Evolutionary conservation across 2,329 filamentous ascomycete genomes (phyloP), one percentile per base, ranked within the genome.

Genomic region (Aspergillus calidoustus): DNA sequence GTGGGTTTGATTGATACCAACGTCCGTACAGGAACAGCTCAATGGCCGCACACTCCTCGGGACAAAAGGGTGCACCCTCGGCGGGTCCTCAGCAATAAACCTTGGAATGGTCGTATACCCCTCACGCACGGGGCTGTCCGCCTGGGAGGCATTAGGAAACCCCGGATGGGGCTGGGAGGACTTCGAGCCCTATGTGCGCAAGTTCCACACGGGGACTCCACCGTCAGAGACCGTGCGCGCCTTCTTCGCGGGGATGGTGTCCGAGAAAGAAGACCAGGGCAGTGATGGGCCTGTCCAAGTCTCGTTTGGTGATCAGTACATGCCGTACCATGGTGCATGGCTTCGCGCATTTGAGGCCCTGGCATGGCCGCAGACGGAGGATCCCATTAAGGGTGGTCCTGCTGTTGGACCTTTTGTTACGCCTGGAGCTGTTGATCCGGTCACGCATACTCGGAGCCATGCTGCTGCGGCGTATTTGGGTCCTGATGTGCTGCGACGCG

Each of bases 131-230:
- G 80, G 81, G 44, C 81, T 82, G 51, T 72, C 83, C 53, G 71
- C 74, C 1, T 84, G 82, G 82, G 74, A 74, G 41, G 69, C 70
- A 3, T 67, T 85, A 1, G 83, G 81, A 0, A 81, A 82, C 44
- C 68, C 76, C 0, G 81, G 78, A 3, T 83, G 80, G 79, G 73
- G 71, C 15, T 82, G 79, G 73, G 70, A 77, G 1, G 73, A 72
- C 23, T 68, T 86, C 11, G 68, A 82, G 1, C 82, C 80, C 0
- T 85, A 85, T 64, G 82, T 85, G 65, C 74, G 75, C 30, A 84
- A 84, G 73, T 75, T 79, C 19, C 62, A 68, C 51, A 66, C 63
- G 3, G 61, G 62, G 19, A 50, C 55, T 13, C 44, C 79, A 19
- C 68, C 74, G 19, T 48, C 34, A 6, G 43, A 57, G 1, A 11